Evolutionary conservation across 2,329 filamentous ascomycete genomes (phyloP).

Genomic region (Grosmannia serpens): DNA sequence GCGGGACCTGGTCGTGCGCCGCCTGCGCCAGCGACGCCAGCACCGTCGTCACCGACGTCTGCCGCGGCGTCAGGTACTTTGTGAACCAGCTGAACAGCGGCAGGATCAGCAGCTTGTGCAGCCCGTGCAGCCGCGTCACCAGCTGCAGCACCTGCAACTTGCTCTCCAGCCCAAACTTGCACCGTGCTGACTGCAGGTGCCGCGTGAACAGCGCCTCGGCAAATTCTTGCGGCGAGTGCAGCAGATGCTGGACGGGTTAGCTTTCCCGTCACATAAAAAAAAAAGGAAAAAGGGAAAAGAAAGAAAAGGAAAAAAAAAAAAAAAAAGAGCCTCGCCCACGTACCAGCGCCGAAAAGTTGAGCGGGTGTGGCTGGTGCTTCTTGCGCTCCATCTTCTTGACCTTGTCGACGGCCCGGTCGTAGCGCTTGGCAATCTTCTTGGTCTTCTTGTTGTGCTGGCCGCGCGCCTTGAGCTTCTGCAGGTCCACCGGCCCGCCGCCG

Average conservation of each 20-base stretch:
- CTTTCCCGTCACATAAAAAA: not conserved
- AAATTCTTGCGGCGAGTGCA: conserved; percentile 91
- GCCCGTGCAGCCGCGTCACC: conserved; percentile 77
- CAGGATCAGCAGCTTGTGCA: conserved; percentile 85
- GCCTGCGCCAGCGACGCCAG: conserved; percentile 86
- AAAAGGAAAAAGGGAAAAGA: not conserved
- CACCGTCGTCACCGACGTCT: conserved; percentile 85
- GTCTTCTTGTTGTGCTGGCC: conserved; percentile 92
- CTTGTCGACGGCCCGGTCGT: conserved; percentile 71
- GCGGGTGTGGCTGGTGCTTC: conserved; percentile 73
- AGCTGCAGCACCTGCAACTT: conserved; percentile 67
- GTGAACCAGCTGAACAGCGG: conserved; percentile 93
- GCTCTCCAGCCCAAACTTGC: conserved; percentile 76
- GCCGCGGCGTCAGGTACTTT: conserved; percentile 74
- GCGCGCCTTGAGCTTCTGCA: conserved; percentile 74
- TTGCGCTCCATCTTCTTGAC: conserved; percentile 76
- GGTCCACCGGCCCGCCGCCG: conserved; percentile 41
- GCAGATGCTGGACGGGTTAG: conserved; percentile 45
- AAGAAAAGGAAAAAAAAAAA: not conserved
- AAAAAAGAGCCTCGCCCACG: not conserved
- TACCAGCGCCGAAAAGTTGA: conserved; percentile 85
- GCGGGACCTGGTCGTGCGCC: conserved; percentile 81
- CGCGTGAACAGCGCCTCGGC: conserved; percentile 83
- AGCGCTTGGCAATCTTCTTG: conserved; percentile 69
- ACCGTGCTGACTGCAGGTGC: conserved; percentile 78